These are phyloP conservation scores for Fomitopsis palustris DNA, from an alignment of 1,284 basidiomycete species.

Conservation along the genomic window DNA sequence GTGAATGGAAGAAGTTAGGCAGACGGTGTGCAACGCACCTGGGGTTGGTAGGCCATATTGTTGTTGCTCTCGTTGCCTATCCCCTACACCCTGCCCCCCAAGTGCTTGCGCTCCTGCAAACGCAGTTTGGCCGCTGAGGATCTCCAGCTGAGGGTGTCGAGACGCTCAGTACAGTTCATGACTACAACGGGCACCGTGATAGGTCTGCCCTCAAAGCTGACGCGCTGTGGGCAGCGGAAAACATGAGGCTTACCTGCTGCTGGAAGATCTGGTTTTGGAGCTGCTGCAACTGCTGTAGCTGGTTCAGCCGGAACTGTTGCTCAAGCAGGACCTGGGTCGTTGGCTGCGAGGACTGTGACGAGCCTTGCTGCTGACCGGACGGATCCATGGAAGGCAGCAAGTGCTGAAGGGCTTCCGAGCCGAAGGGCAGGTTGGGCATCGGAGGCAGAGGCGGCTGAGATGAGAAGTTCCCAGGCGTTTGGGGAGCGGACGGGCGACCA, in stretches of 20 bases:
- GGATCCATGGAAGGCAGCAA: constrained; percentile 40
- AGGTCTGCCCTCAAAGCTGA: not conserved
- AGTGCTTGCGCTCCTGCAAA: constrained; percentile 30
- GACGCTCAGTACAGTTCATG: not conserved
- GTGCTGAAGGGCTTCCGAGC: constrained; percentile 49
- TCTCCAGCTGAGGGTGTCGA: constrained; percentile 38
- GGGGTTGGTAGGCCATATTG: constrained; percentile 72
- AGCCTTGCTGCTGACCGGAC: constrained; percentile 7
- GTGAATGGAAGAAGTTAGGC: not conserved
- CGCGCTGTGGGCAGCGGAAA: not conserved
- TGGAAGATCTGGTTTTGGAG: constrained; percentile 81
- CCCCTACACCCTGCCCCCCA: constrained; percentile 30
- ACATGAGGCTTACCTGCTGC: constrained; percentile 56
- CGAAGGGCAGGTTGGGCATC: constrained; percentile 26
- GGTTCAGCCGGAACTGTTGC: constrained; percentile 67
- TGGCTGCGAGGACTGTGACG: constrained; percentile 17
- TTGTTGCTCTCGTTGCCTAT: constrained; percentile 35
- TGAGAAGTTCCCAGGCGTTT: constrained; percentile 21
- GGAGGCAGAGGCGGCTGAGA: constrained; percentile 20
- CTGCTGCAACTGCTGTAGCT: constrained; percentile 74
- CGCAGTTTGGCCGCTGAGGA: constrained; percentile 55
- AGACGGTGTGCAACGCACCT: constrained; percentile 38
- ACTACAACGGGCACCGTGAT: constrained; percentile 1
- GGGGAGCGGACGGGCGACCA: constrained; percentile 11
- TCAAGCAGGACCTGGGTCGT: constrained; percentile 46